Evolutionary conservation across 352 stramenopile genomes (phyloP), one percentile per base, ranked within the genome.

Genomic region (Phytophthora tentaculata): DNA sequence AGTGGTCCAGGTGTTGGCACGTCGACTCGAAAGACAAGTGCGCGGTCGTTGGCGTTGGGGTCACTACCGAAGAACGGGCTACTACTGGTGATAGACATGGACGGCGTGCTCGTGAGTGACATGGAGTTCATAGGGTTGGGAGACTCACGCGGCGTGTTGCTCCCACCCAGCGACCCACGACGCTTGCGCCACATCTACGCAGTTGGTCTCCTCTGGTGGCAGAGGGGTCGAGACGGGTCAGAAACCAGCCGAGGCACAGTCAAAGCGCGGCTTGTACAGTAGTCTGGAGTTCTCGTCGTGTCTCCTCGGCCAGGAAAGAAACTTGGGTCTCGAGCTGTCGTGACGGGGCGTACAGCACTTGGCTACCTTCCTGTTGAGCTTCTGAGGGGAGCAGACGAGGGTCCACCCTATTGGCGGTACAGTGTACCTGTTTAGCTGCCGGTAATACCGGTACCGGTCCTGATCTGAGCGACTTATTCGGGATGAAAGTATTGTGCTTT

Each of bases 21-120:
- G 43, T 95, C 84, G 26, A 95, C 69, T 4, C 81, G 77, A 45
- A 95, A 95, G 24, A 91, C 80, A 28, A 93, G 71, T 44, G 83
- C 69, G 16, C 77, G 79, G 45, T 92, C 86, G 14, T 70, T 81
- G 13, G 74, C 77, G 22, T 76, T 76, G 22, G 80, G 78, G 55
- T 93, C 81, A 49, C 76, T 90, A 29, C 80, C 73, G 20, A 84
- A 83, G 58, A 90, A 87, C 51, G 81, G 72, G 43, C 66, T 79
- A 63, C 41, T 80, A 67, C 60, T 79, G 54, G 73, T 81, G 47
- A 80, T 72, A 14, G 74, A 75, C 64, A 79, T 76, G 51, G 79
- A 75, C 28, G 80, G 79, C 52, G 64, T 83, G 17, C 62, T 65
- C 41, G 65, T 74, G 52, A 84, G 43, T 47, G 80, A 86, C 24